phyloP scores from a whole-genome alignment of 148 eudicot genomes.

The Silene conica region DNA sequence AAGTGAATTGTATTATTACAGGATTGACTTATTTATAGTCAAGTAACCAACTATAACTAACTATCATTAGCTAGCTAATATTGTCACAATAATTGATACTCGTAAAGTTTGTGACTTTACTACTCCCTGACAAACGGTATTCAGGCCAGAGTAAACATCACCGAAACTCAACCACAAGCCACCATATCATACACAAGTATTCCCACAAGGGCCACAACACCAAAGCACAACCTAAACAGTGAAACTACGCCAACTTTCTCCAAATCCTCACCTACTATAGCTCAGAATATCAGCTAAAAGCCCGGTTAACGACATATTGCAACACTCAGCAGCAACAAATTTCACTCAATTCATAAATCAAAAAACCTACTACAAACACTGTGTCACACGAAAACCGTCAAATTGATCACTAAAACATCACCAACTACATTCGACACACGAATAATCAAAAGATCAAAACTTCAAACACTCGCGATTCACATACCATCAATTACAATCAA shows the following conservation, averaged over 20 bases:
- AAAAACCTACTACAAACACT: not conserved
- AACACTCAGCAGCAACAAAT: not conserved
- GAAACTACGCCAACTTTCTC: not conserved
- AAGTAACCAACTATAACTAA: too few relatives aligned
- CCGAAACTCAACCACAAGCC: not conserved
- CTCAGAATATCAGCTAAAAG: not conserved
- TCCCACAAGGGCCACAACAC: not conserved
- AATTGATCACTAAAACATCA: not conserved
- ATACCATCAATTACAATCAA: conserved; percentile 1
- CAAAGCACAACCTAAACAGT: not conserved
- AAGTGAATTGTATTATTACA: too few relatives aligned
- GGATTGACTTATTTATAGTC: too few relatives aligned
- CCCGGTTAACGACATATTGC: not conserved
- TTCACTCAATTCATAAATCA: not conserved
- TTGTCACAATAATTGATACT: too few relatives aligned
- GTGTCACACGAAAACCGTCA: not conserved
- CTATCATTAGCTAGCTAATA: too few relatives aligned
- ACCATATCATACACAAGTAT: not conserved
- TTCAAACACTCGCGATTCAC: not conserved
- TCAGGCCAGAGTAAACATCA: not conserved
- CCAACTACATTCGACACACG: not conserved
- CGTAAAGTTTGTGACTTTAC: not conserved
- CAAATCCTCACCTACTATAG: not conserved
- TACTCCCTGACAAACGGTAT: not conserved
- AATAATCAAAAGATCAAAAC: too few relatives aligned